These are phyloP conservation scores for Phytophthora boehmeriae DNA, from an alignment of 352 stramenopile genomes.

Conservation along the genomic window DNA sequence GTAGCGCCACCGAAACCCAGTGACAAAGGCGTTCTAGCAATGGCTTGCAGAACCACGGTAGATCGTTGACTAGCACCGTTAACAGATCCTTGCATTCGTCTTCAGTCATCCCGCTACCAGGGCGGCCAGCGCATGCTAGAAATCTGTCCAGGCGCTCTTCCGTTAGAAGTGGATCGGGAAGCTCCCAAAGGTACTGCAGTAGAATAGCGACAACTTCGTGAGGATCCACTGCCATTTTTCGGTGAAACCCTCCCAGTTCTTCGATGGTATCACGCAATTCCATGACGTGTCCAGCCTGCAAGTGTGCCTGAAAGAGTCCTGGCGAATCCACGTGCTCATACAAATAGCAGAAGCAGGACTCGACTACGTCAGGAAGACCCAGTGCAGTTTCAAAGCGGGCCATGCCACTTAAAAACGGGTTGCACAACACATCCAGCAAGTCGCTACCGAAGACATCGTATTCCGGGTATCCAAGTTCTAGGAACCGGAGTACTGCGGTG, in stretches of 20 bases:
- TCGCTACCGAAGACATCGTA: slow-evolving; percentile 85
- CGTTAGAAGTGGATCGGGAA: slow-evolving; percentile 79
- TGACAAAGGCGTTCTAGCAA: slow-evolving; percentile 76
- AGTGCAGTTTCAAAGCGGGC: slow-evolving; percentile 85
- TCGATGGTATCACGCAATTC: slow-evolving; percentile 84
- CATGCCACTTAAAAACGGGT: slow-evolving; percentile 86
- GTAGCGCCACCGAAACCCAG: slow-evolving; percentile 61
- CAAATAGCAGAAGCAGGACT: slow-evolving; percentile 82
- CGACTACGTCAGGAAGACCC: slow-evolving; percentile 78
- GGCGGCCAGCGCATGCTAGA: slow-evolving; percentile 47
- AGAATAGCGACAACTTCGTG: slow-evolving; percentile 83
- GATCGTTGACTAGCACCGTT: slow-evolving; percentile 75
- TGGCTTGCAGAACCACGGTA: slow-evolving; percentile 83
- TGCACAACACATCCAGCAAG: slow-evolving; percentile 79
- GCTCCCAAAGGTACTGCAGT: slow-evolving; percentile 85
- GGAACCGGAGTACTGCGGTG: slow-evolving; percentile 75
- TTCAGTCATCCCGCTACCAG: slow-evolving; percentile 42
- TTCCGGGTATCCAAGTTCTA: slow-evolving; percentile 85
- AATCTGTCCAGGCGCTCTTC: slow-evolving; percentile 77
- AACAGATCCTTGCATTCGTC: slow-evolving; percentile 68
- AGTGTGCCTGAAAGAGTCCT: slow-evolving; percentile 81
- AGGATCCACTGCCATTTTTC: slow-evolving; percentile 80
- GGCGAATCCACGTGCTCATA: slow-evolving; percentile 80
- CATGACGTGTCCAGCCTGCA: slow-evolving; percentile 78
- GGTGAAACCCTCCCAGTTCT: slow-evolving; percentile 82